Evolutionary conservation across 2,329 filamentous ascomycete species (phyloP).

Genomic region (Aplosporella prunicola): DNA sequence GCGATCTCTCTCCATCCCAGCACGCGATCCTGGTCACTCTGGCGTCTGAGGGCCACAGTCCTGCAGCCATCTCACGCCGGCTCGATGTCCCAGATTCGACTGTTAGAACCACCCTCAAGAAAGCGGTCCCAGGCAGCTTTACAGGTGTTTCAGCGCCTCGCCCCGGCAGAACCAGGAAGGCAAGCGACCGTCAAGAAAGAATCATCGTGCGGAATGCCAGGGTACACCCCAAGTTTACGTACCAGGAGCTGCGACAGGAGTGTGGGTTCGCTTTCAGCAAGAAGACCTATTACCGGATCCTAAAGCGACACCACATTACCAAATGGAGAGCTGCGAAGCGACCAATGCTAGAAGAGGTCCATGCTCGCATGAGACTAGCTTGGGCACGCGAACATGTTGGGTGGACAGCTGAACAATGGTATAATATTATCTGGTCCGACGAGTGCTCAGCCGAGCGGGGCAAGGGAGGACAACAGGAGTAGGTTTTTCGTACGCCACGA

Average conservation of each 20-base stretch:
- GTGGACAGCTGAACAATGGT: conserved; percentile 11
- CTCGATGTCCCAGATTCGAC: background rate
- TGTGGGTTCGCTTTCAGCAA: background rate
- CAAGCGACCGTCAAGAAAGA: background rate
- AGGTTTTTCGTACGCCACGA: background rate
- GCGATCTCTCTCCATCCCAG: background rate
- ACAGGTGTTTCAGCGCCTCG: background rate
- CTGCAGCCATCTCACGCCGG: background rate
- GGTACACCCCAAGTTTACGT: background rate
- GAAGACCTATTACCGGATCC: background rate
- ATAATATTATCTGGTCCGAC: conserved; percentile 14
- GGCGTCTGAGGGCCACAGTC: too few species aligned
- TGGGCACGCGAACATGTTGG: background rate
- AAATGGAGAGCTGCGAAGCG: background rate
- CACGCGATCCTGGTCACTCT: background rate
- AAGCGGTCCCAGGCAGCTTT: background rate
- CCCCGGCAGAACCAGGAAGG: background rate
- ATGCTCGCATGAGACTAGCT: background rate
- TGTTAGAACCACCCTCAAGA: background rate
- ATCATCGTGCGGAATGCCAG: background rate
- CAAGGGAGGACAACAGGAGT: background rate
- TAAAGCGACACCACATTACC: background rate
- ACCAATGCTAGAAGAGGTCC: background rate
- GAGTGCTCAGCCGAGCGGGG: conserved; percentile 13
- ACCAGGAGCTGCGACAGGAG: background rate